A percentile compares a stretch with the other conserved stretches of the same genome.
phyloP scores from a whole-genome alignment of 2,329 filamentous ascomycete species.

The Phaeomoniella chlamydospora region DNA sequence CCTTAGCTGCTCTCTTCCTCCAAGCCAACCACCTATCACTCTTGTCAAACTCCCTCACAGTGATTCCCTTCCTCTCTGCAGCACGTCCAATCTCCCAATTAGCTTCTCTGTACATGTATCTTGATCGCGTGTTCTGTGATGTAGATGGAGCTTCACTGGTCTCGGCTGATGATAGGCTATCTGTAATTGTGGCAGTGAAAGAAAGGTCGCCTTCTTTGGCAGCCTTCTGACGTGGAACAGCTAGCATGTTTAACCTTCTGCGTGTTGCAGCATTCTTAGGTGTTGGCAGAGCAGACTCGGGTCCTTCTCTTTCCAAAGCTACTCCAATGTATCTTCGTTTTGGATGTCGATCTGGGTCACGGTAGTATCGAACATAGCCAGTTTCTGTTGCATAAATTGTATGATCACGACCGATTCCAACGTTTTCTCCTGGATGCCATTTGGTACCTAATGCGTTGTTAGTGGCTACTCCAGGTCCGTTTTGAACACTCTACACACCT shows the following conservation, averaged over 20 bases:
- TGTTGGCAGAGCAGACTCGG: slow-evolving; percentile 56
- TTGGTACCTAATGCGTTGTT: slow-evolving; percentile 45
- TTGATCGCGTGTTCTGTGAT: slow-evolving; percentile 30
- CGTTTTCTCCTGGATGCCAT: slow-evolving; percentile 94
- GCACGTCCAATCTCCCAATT: slow-evolving; percentile 25
- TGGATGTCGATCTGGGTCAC: slow-evolving; percentile 67
- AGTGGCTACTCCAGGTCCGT: neutral
- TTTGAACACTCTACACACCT: slow-evolving; percentile 5
- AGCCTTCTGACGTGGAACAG: slow-evolving; percentile 22
- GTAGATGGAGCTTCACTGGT: slow-evolving; percentile 16
- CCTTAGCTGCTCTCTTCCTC: slow-evolving; percentile 41
- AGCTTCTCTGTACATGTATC: slow-evolving; percentile 48
- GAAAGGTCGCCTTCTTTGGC: slow-evolving; percentile 5
- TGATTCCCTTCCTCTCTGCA: slow-evolving; percentile 38
- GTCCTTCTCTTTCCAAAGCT: slow-evolving; percentile 57
- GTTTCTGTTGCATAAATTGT: slow-evolving; percentile 77
- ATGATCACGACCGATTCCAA: slow-evolving; percentile 87
- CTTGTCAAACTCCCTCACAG: slow-evolving; percentile 39
- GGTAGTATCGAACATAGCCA: slow-evolving; percentile 95
- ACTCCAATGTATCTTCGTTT: slow-evolving; percentile 92
- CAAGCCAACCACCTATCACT: slow-evolving; percentile 51
- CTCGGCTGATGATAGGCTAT: slow-evolving; percentile 14
- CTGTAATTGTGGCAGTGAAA: slow-evolving; percentile 7
- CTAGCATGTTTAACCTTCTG: slow-evolving; percentile 61
- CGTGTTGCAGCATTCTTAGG: slow-evolving; percentile 58